A percentile compares a stretch with the other conserved stretches of the same genome.
Evolutionary conservation across 305 asterid genomes (phyloP).

Genomic region (Vinca major): DNA sequence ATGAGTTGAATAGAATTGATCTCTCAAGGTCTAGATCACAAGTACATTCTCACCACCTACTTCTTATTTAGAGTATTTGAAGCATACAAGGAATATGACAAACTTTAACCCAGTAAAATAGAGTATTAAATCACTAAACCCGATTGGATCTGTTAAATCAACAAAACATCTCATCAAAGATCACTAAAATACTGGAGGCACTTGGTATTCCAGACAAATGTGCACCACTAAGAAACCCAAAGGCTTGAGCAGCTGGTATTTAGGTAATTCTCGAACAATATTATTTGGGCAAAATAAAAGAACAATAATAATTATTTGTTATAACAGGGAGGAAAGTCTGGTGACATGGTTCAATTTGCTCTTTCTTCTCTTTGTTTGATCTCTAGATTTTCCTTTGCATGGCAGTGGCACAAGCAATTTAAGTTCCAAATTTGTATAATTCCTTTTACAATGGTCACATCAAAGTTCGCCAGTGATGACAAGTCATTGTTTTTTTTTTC

Average conservation of each 20-base stretch:
- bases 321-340: not conserved
- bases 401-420: not conserved
- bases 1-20: not conserved
- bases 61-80: not conserved
- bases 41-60: not conserved
- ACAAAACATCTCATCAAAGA: not conserved
- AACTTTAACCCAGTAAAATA: not conserved
- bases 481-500: not conserved
- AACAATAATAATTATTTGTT: not conserved
- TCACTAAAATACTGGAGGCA: not conserved
- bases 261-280: not conserved
- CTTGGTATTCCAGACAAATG: not conserved
- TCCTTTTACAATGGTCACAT: not conserved
- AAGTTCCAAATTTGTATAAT: not conserved
- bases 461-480: not conserved
- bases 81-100: not conserved
- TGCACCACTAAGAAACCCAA: not conserved
- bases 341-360: not conserved
- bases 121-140: not conserved
- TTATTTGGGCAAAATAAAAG: not conserved
- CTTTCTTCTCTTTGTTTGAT: not conserved
- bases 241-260: not conserved
- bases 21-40: constrained; percentile 5
- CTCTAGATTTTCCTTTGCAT: not conserved
- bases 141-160: not conserved